Evolutionary conservation across 306 rosid species (phyloP), one percentile per base, ranked within the genome.

Genomic region (Prunus mongolica): DNA sequence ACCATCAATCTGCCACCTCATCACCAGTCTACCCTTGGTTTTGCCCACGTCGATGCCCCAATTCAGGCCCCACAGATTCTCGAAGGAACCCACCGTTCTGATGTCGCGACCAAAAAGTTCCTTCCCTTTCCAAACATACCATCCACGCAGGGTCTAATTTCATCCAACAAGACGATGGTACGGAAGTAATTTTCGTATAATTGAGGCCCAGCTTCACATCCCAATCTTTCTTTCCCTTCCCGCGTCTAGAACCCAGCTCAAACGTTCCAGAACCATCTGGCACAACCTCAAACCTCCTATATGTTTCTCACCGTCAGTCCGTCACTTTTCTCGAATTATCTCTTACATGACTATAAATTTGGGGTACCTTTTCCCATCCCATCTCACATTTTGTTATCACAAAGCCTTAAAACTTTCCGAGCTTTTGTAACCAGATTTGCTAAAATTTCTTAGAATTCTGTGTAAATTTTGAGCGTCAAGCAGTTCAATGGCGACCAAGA

Each of bases 401-500:
- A 38, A 10, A 61, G 66, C 54, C 0, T 34, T 49, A 20, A 16
- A 10, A 11, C 6, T 4, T 3, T 27, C 47, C 68, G 30, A 46
- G n/a, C 4, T 13, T 16, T 19, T 5, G 50, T 10, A 1, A 24
- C 47, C 7, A 62, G 16, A 12, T 0, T 19, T 44, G 11, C 6
- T 20, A 67, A 8, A 19, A 5, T 10, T 28, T 47, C 63, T 55
- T 12, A 5, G 1, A 1, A 9, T n/a, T 56, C 30, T 41, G 14
- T 55, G 27, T 20, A 47, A 69, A 25, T 65, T 46, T 11, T 2
- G 62, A 82, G 63, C 56, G 67, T 68, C 12, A 58, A 68, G 60
- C 34, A 45, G 4, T 6, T 3, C 16, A 80, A 84, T 93, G 98
- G 93, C 97, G 56, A 45, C 84, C 15, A 87, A 84, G 28, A 67